phyloP scores from a whole-genome alignment of 2,329 filamentous ascomycete species.

The Leptosphaerulina australis region DNA sequence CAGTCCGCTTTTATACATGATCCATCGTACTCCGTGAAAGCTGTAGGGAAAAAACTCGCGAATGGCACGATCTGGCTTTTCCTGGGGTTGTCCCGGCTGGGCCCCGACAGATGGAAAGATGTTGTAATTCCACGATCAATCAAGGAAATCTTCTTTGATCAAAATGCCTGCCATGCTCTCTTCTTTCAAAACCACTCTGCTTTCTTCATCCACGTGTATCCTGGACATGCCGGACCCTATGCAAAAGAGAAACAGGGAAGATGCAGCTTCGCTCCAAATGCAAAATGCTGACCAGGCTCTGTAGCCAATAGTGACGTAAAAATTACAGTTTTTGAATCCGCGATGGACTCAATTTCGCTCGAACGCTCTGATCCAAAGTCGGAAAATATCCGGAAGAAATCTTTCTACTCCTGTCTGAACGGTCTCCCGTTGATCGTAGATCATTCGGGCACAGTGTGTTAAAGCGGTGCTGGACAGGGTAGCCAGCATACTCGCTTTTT shows the following conservation, averaged over 20 bases:
- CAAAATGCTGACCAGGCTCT: conserved; percentile 31
- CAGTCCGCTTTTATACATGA: conserved; percentile 44
- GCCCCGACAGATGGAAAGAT: conserved; percentile 16
- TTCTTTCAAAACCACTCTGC: conserved; percentile 8
- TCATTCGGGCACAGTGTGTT: background rate
- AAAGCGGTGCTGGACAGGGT: conserved; percentile 10
- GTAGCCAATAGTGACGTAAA: conserved; percentile 35
- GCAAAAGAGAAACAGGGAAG: conserved; percentile 34
- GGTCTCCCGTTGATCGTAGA: conserved; percentile 25
- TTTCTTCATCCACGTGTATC: conserved; percentile 24
- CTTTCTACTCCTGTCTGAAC: conserved; percentile 29
- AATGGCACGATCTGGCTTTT: conserved; percentile 24
- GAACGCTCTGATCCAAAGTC: conserved; percentile 42
- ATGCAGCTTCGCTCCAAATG: conserved; percentile 46
- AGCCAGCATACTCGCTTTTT: conserved; percentile 25
- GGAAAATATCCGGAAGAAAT: conserved; percentile 38
- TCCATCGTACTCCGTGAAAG: conserved; percentile 22
- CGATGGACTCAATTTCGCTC: conserved; percentile 29
- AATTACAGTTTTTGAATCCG: conserved; percentile 40
- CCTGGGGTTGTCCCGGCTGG: conserved; percentile 17
- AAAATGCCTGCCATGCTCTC: conserved; percentile 14
- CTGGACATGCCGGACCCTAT: conserved; percentile 26
- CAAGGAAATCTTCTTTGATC: conserved; percentile 9
- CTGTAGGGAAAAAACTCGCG: conserved; percentile 22
- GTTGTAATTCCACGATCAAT: conserved; percentile 28